Conservation (phyloP, 108 stramenopile genomes). For the Pseudonitzschia multiseries region DNA sequence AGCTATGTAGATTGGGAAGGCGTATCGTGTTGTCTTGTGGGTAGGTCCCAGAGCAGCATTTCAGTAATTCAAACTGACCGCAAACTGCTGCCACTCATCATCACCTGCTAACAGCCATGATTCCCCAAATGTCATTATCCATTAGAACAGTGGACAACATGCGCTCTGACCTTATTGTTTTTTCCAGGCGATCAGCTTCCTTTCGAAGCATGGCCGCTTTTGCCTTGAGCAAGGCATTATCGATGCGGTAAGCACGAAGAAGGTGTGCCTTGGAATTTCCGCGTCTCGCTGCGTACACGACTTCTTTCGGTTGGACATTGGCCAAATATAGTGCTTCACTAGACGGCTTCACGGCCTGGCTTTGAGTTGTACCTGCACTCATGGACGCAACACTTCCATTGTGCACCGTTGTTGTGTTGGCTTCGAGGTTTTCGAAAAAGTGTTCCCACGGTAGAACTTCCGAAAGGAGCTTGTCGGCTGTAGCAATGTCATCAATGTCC, state of each 20-base stretch:
- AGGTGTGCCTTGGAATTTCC: slow-evolving; percentile 17
- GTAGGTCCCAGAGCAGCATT: too few species aligned
- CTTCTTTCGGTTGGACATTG: slow-evolving; percentile 3
- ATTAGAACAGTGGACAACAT: slow-evolving; percentile 32
- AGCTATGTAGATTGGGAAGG: too few species aligned
- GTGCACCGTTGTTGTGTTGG: neutral
- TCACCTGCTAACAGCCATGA: neutral
- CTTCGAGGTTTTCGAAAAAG: slow-evolving; percentile 37
- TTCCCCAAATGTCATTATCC: slow-evolving; percentile 39
- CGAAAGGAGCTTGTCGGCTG: slow-evolving; percentile 17
- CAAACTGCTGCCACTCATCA: neutral
- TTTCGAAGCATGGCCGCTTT: slow-evolving; percentile 34
- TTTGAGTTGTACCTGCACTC: neutral
- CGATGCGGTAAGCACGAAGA: slow-evolving; percentile 47
- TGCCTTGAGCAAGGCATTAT: slow-evolving; percentile 41
- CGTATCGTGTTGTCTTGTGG: too few species aligned
- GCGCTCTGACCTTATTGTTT: slow-evolving; percentile 16
- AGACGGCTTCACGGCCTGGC: slow-evolving; percentile 23
- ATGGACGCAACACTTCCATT: neutral
- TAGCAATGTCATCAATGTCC: slow-evolving; percentile 26
- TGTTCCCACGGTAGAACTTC: slow-evolving; percentile 39
- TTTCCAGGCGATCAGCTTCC: slow-evolving; percentile 40
- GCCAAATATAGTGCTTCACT: slow-evolving; percentile 22
- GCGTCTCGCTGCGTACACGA: neutral
- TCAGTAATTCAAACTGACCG: neutral